Base-by-base conservation (phyloP, 148 eudicot genomes). In the Tetragonia tetragonoides region DNA sequence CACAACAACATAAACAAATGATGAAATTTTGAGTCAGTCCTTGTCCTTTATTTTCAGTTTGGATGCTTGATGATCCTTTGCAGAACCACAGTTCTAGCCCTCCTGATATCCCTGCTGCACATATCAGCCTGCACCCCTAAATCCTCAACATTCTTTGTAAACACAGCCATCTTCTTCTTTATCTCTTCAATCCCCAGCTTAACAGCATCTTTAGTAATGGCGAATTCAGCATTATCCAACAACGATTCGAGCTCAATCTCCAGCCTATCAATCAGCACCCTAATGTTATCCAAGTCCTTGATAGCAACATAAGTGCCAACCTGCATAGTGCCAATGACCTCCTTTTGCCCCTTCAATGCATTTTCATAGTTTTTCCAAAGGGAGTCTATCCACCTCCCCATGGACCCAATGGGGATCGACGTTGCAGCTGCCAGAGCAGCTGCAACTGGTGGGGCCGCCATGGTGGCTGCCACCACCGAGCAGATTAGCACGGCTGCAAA, bases 381-480 rank as follows among this genome's bases (percentile, higher is more conserved):
- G 20, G 97, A 89, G 82, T 96, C 92, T 15, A 96, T 85, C 97
- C 98, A 96, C 74, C 83, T 93, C 46, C 99, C 99, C 97, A 93
- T 90, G 7, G 99, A 93, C 3, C 98, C 97, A 34, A 96, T 75
- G 0, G 99, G 99, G 73, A 96, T 83, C 0, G 99, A 78, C 0
- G 93, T 75, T 0, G 98, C 97, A 0, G 98, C 99, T 0, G 98
- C 98, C 23, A 96, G 59, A 6, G 98, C 98, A 0, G 98, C 89
- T 0, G 98, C 99, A 3, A 96, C 92, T 0, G 95, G 95, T 3
- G 98, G 98, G 2, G 97, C 95, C 0, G 93, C 91, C 85, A 91
- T 86, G 46, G 98, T 97, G 2, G 99, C 99, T 0, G 98, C 97
- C 85, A 93, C 99, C 64, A 93, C 98, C 4, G 99, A 96, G 81